These are phyloP conservation scores for Rhizopogon vulgaris DNA, from an alignment of 768 basidiomycete species.

Conservation along the genomic window DNA sequence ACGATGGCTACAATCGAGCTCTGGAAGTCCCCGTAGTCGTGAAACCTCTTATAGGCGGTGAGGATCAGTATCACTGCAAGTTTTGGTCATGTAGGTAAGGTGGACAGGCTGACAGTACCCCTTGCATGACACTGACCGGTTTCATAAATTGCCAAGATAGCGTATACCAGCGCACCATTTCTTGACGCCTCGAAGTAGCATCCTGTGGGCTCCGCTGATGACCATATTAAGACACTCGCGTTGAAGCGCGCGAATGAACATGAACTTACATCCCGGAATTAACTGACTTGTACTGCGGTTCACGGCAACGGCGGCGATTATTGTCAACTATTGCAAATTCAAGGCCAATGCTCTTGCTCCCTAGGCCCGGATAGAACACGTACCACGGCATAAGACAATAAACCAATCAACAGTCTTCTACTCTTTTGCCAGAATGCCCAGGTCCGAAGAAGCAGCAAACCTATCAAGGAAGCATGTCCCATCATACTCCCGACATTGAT, in stretches of 20 bases:
- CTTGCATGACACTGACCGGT: background rate
- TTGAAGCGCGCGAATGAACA: background rate
- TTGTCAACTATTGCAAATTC: conserved; percentile 2
- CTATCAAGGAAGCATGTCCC: conserved; percentile 2
- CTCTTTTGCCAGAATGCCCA: conserved; percentile 15
- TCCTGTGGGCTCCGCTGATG: background rate
- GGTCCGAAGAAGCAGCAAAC: conserved; percentile 12
- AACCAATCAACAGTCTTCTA: conserved; percentile 8
- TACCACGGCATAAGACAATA: conserved; percentile 8
- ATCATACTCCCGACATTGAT: background rate
- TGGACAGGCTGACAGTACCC: background rate
- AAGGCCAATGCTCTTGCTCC: background rate
- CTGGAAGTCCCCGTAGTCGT: background rate
- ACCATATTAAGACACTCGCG: background rate
- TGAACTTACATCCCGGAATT: conserved; percentile 2
- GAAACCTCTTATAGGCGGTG: background rate
- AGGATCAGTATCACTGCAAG: background rate
- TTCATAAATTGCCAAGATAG: background rate
- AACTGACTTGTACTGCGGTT: conserved; percentile 2
- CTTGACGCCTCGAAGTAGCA: background rate
- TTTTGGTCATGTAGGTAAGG: background rate
- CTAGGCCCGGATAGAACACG: background rate
- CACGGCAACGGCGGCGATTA: conserved; percentile 4
- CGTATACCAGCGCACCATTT: background rate
- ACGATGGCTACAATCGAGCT: conserved; percentile 7